Percentiles rank a stretch among this genome's conserved stretches.
Conservation (phyloP, 73 alveolate genomes). For the Symbiodinium natans region DNA sequence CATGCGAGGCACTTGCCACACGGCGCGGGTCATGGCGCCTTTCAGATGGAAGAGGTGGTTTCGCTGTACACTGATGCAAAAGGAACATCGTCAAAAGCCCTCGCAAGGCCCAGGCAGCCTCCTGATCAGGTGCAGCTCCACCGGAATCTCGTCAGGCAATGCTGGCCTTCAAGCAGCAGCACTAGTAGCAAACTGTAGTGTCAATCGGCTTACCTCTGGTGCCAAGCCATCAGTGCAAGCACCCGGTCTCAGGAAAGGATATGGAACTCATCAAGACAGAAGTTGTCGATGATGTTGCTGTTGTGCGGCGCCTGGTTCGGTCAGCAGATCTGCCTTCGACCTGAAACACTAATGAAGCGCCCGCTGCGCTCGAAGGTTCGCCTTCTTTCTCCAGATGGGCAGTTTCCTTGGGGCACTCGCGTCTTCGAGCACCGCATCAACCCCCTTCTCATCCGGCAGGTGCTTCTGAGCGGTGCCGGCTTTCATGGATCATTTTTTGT, state of each 20-base stretch:
- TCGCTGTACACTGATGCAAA: too few species aligned
- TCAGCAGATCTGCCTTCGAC: too few species aligned
- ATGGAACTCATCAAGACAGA: slow-evolving; percentile 29
- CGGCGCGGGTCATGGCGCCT: neutral
- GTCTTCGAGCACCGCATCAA: slow-evolving; percentile 89
- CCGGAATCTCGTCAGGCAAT: neutral
- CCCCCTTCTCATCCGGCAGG: slow-evolving; percentile 78
- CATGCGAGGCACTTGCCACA: neutral
- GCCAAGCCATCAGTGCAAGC: too few species aligned
- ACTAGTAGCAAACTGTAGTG: too few species aligned
- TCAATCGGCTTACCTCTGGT: too few species aligned
- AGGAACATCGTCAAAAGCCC: too few species aligned
- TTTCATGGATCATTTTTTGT: neutral
- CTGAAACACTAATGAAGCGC: too few species aligned
- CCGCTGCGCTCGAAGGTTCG: too few species aligned
- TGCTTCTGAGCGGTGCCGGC: neutral
- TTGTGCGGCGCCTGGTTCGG: slow-evolving; percentile 33
- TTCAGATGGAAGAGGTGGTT: neutral
- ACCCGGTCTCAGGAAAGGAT: slow-evolving; percentile 58
- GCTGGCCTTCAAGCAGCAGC: neutral
- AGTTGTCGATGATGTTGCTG: slow-evolving; percentile 63
- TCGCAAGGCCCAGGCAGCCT: neutral
- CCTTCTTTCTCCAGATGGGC: slow-evolving; percentile 58
- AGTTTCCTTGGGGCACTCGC: slow-evolving; percentile 91
- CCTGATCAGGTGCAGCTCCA: neutral